Evolutionary conservation across 2,329 filamentous ascomycete genomes (phyloP), one percentile per base, ranked within the genome.

Genomic region (Claviceps sp.): DNA sequence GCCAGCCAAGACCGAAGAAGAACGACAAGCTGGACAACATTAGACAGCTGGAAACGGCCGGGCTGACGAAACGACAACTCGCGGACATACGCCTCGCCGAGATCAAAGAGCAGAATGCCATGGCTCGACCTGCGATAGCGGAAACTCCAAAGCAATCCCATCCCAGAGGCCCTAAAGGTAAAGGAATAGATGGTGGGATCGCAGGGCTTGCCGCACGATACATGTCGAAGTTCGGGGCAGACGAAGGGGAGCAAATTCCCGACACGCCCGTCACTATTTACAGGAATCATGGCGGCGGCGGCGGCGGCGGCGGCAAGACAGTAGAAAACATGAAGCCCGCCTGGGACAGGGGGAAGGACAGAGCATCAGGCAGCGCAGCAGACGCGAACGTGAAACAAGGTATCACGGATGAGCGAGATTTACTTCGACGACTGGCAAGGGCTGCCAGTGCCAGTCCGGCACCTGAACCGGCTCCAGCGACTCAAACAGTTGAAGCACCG

Each of bases 21-120:
- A 76, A 72, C 54, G 70, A 67, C n/a, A 73, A 71, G 48, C 58
- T 78, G 8, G 74, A 78, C 44, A 72, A 76, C 26, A 71, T 79
- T 45, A 64, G 68, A 39, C 65, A 67, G 45, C 64, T 67, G 22
- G 74, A 77, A 57, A 64, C 64, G 46, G 66, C 70, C 34, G 68
- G 67, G 2, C 57, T 73, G 26, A 73, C 77, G 5, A 72, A 64
- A 51, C 68, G 71, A 49, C 70, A 71, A 1, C 61, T 76, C 16
- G 71, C 76, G n/a, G 68, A 69, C 6, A 71, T 72, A 50, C 68
- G 70, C 36, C 62, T 80, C 2, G 75, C 74, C 37, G 76, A 78
- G 60, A 78, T 78, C 51, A 68, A 71, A 40, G 72, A 76, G 50
- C 67, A 64, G 52, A 77, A 79, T 58, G 69, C 71, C 38, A 65